These are phyloP conservation scores for Colletotrichum sp. DNA, from an alignment of 2,329 filamentous ascomycete species.

Conservation along the genomic window DNA sequence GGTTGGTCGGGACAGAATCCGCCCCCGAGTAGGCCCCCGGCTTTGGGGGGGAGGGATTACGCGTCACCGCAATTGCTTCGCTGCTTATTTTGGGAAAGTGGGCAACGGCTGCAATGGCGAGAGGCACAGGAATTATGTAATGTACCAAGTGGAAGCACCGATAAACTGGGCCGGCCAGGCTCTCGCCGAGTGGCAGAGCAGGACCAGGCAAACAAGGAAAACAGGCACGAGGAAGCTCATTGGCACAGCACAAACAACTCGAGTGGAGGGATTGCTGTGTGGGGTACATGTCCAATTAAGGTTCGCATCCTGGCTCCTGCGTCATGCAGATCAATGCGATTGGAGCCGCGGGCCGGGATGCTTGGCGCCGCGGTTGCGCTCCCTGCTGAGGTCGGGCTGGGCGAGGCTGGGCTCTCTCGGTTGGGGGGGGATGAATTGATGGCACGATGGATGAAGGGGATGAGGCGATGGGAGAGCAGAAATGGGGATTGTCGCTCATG, in stretches of 20 bases:
- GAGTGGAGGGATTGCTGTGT: not conserved
- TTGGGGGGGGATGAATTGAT: not conserved
- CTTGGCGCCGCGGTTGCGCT: slow-evolving; percentile 14
- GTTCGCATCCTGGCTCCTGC: slow-evolving; percentile 21
- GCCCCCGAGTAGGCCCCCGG: not conserved
- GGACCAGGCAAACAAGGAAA: not conserved
- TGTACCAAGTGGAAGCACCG: not conserved
- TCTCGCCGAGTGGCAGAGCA: not conserved
- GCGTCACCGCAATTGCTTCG: slow-evolving; percentile 4
- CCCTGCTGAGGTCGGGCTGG: not conserved
- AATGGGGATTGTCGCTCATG: not conserved
- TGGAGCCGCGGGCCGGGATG: slow-evolving; percentile 11
- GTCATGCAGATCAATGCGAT: slow-evolving; percentile 21
- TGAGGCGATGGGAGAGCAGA: not conserved
- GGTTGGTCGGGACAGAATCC: not conserved
- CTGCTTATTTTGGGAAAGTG: slow-evolving; percentile 5
- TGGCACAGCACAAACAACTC: not conserved
- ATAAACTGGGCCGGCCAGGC: not conserved
- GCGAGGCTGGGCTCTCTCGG: slow-evolving; percentile 5
- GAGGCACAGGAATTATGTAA: slow-evolving; percentile 8
- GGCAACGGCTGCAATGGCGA: not conserved
- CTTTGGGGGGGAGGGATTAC: not conserved
- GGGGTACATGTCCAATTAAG: slow-evolving; percentile 21
- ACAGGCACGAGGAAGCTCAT: not conserved
- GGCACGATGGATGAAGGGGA: slow-evolving; percentile 3